Base-by-base conservation (phyloP, 2,329 filamentous ascomycete genomes). In the Paraconiothyrium sp. region DNA sequence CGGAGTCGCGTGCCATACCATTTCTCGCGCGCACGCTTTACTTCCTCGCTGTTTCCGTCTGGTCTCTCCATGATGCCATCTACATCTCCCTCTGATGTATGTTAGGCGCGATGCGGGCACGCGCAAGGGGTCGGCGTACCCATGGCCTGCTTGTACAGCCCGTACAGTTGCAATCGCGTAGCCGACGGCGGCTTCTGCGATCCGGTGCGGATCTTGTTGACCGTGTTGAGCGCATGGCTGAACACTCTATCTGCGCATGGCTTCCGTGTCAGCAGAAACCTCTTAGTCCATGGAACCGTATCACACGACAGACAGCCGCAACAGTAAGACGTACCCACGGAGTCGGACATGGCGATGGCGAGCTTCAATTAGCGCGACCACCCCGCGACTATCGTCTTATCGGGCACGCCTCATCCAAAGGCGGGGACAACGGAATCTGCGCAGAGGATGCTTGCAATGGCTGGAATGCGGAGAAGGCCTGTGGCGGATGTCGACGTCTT, bases 91-190 rank as follows among this genome's bases (percentile, higher is more conserved):
- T 99, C 94, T 87, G 69, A 55, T 48, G 9, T 32, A 16, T 22
- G 54, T 74, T 63, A 74, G 70, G 48, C 49, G 30, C 43, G 22
- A 0, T 58, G 13, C 4, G 13, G 14, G 34, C 10, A 22, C 49
- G 24, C 46, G 24, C 39, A 47, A 37, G 58, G 54, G 58, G 34
- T 30, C 27, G 20, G 71, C 78, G 65, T 80, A 87, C 85, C 87
- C 95, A 98, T 98, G 65, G 93, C 93, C 81, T 99, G 95, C 78
- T 99, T 99, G 84, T 99, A 99, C 68, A 99, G 86, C 67, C 95
- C 95, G 90, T 99, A 99, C 64, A 99, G 90, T 61, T 92, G 91
- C 70, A 99, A 85, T 60, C 95, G 90, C 75, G 96, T 94, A 63
- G 86, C 84, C 2, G 93, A 88, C 51, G 95, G 95, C 49, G 95